These are phyloP conservation scores for Cladophialophora bantiana DNA, from an alignment of 2,329 filamentous ascomycete species.

Conservation along the genomic window DNA sequence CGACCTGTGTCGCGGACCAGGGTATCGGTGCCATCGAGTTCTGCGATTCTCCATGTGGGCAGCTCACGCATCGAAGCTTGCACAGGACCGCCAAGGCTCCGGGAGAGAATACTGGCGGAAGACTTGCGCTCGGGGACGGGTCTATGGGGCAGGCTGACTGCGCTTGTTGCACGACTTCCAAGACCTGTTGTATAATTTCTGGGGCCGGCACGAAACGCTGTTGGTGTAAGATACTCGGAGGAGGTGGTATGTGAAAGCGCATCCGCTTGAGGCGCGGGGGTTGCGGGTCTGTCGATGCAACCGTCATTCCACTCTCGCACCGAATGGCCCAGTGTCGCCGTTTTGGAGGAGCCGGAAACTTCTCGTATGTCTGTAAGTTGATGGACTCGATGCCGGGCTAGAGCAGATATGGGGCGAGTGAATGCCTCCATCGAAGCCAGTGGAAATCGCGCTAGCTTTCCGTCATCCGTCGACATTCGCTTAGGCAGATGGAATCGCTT, in stretches of 20 bases:
- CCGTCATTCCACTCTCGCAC: conserved; percentile 28
- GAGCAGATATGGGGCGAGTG: conserved; percentile 33
- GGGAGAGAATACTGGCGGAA: conserved; percentile 37
- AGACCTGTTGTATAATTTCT: conserved; percentile 20
- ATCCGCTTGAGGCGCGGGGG: conserved; percentile 17
- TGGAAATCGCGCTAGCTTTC: conserved; percentile 24
- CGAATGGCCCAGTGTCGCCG: conserved; percentile 2
- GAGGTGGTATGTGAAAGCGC: conserved; percentile 33
- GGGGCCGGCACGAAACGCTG: conserved; percentile 18
- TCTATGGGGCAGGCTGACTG: conserved; percentile 36
- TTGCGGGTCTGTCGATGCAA: conserved; percentile 27
- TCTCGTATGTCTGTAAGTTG: conserved; percentile 39
- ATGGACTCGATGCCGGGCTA: conserved; percentile 34
- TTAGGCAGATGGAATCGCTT: conserved; percentile 26
- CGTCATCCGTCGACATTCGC: conserved; percentile 31
- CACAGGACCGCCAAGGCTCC: conserved; percentile 26
- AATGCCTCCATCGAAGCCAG: conserved; percentile 31
- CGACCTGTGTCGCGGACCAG: conserved; percentile 54
- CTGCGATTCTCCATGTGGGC: conserved; percentile 39
- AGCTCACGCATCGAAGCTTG: conserved; percentile 37
- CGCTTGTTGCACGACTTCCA: conserved; percentile 36
- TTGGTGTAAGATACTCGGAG: conserved; percentile 33
- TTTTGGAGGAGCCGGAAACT: conserved; percentile 35
- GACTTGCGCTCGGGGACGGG: conserved; percentile 39
- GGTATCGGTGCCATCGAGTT: conserved; percentile 27